Conservation (phyloP, 2,329 filamentous ascomycete genomes). For the Cryphonectria carpinicola region DNA sequence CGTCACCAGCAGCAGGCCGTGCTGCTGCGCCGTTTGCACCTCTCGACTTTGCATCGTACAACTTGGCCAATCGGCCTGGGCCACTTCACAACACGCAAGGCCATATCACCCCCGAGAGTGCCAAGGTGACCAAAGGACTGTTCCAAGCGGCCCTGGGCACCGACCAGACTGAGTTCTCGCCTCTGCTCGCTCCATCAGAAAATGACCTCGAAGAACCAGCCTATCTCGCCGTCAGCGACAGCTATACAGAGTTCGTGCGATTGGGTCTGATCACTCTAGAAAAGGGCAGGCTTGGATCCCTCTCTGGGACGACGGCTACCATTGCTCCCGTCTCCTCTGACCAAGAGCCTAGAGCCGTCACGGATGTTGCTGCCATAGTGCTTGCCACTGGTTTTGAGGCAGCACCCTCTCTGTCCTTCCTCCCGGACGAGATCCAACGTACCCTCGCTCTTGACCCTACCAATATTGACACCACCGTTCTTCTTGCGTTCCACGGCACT, state of each 20-base stretch:
- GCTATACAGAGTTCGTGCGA: constrained; percentile 75
- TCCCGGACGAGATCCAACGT: constrained; percentile 59
- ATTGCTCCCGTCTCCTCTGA: constrained; percentile 32
- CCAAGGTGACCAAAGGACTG: constrained; percentile 56
- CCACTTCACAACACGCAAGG: constrained; percentile 67
- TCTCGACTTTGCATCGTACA: constrained; percentile 73
- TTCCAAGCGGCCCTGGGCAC: constrained; percentile 54
- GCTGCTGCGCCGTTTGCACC: constrained; percentile 68
- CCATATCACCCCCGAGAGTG: constrained; percentile 62
- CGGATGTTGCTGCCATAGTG: constrained; percentile 68
- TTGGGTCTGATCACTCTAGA: constrained; percentile 60
- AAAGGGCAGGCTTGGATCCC: constrained; percentile 49
- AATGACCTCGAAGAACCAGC: constrained; percentile 55
- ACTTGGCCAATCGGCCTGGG: constrained; percentile 63
- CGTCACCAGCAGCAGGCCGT: constrained; percentile 56
- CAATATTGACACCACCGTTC: constrained; percentile 62
- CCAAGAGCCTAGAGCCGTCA: constrained; percentile 41
- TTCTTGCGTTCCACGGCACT: constrained; percentile 70
- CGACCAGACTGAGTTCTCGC: constrained; percentile 57
- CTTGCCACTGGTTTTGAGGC: constrained; percentile 78
- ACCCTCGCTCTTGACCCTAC: constrained; percentile 60
- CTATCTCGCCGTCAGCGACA: constrained; percentile 71
- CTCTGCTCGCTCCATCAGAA: constrained; percentile 43
- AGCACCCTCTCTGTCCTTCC: constrained; percentile 64
- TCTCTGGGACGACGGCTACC: constrained; percentile 43